Base-by-base conservation (phyloP, 2,329 filamentous ascomycete species). In the Triangularia verruculosa region DNA sequence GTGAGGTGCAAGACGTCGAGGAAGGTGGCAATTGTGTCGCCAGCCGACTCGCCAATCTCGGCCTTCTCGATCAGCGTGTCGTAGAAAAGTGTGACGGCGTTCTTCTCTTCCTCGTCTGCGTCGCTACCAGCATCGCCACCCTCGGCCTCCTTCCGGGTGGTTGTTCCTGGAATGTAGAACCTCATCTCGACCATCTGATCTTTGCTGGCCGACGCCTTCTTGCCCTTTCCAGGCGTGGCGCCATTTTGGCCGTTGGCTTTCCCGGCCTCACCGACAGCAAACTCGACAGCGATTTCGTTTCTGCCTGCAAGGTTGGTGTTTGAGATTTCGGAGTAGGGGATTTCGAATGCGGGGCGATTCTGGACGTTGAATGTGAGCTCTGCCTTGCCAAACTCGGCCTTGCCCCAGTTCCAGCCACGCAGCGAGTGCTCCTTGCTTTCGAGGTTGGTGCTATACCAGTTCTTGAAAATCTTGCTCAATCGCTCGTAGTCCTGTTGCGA, bases 341-440 rank as follows among this genome's bases (percentile, higher is more conserved):
- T 89, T 78, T 98, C 95, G 76, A 99, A 99, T 4, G 94, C 92
- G 2, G 95, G 95, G 71, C 93, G 88, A 78, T 97, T 99, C 75
- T 96, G 93, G 39, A 99, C 95, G 76, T 93, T 98, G 83, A 99
- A 99, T 28, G 91, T 86, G 62, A 99, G 86, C 80, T 99, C 95
- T 61, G 93, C 90, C 78, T 98, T 97, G 66, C 90, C 89, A 75
- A 99, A 97, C 73, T 99, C 95, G 68, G 92, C 92, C 79, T 98
- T 99, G 72, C 95, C 95, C 96, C 95, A 99, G 77, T 99, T 99
- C 95, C 95, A 99, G 62, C 95, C 95, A 70, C 95, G 88, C 64
- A 99, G 82, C 24, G 95, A 93, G 77, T 98, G 95, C 78, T 99
- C 95, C 77, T 92, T 92, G 76, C 87, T 91, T 76, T 98, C 93